Conservation (phyloP, 768 basidiomycete species). For the Suillus decipiens region DNA sequence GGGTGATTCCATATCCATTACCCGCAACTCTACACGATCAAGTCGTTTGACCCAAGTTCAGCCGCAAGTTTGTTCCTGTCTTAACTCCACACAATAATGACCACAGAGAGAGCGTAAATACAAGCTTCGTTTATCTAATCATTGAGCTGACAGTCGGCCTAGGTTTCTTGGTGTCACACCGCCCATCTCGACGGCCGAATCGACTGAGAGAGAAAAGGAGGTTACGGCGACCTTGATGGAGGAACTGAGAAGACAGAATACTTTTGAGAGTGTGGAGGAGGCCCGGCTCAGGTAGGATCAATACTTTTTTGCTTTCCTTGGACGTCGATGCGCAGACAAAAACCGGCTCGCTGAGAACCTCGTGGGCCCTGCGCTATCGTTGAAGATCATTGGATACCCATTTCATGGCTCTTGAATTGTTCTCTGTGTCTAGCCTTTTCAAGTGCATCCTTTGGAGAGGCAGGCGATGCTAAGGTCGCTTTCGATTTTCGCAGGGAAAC, state of each 20-base stretch:
- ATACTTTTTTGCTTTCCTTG: constrained; percentile 13
- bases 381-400: constrained; percentile 1
- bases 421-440: neutral
- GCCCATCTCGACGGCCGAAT: constrained; percentile 78
- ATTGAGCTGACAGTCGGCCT: constrained; percentile 16
- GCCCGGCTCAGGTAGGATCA: constrained; percentile 73
- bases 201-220: constrained; percentile 77
- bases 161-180: constrained; percentile 84
- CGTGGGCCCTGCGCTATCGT: constrained; percentile 4
- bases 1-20: neutral
- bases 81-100: constrained; percentile 28
- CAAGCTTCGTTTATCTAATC: constrained; percentile 13
- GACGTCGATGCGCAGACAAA: neutral
- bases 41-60: constrained; percentile 15
- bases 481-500: constrained; percentile 66
- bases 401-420: neutral
- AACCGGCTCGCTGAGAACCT: constrained; percentile 1
- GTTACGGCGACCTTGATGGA: constrained; percentile 86
- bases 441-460: constrained; percentile 9
- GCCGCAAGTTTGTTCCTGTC: constrained; percentile 5
- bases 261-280: constrained; percentile 90
- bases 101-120: constrained; percentile 44
- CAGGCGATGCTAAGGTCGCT: constrained; percentile 22
- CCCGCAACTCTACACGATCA: constrained; percentile 9
- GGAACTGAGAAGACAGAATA: constrained; percentile 82